Base-by-base conservation (phyloP, 345 rosid genomes). In the Anastatica hierochuntica region DNA sequence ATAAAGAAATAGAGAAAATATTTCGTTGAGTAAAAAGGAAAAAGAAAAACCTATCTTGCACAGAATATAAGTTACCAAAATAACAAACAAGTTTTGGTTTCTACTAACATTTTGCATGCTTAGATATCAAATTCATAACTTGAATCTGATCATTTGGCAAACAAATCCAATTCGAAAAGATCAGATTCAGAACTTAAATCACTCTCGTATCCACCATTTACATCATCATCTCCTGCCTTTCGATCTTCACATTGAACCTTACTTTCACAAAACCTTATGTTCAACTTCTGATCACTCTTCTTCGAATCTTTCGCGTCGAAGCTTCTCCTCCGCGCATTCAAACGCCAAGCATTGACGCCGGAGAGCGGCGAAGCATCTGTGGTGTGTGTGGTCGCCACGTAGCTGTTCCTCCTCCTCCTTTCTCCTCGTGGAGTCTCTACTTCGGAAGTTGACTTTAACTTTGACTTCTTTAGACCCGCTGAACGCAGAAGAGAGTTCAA, bases 131-230 rank as follows among this genome's bases (percentile, higher is more conserved):
- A n/a, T n/a, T n/a, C n/a, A n/a, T n/a, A n/a, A n/a, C n/a, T n/a
- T n/a, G n/a, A n/a, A n/a, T n/a, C n/a, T n/a, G n/a, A n/a, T n/a
- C n/a, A 30, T 64, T 56, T 59, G 8, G 54, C 51, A 52, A 53
- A 66, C 65, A 66, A 38, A 61, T 78, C 83, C 48, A 90, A 50
- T 65, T 90, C 98, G 53, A 90, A 90, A 64, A 90, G 77, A 76
- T 90, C 98, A 46, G 95, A 87, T 75, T 90, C 96, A 38, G 87
- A 84, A 66, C 95, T 87, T 17, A 90, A 82, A 74, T 87, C 98
- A 54, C 84, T 90, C 12, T 83, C 87, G 14, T 66, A 81, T 3
- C 86, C 86, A 46, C 74, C 83, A 43, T 74, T 81, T 8, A 48
- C 54, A 34, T 67, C 73, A 27, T 67, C 53, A 23, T 23, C 21